phyloP scores from a whole-genome alignment of 345 rosid species.

The Aegle marmelos region DNA sequence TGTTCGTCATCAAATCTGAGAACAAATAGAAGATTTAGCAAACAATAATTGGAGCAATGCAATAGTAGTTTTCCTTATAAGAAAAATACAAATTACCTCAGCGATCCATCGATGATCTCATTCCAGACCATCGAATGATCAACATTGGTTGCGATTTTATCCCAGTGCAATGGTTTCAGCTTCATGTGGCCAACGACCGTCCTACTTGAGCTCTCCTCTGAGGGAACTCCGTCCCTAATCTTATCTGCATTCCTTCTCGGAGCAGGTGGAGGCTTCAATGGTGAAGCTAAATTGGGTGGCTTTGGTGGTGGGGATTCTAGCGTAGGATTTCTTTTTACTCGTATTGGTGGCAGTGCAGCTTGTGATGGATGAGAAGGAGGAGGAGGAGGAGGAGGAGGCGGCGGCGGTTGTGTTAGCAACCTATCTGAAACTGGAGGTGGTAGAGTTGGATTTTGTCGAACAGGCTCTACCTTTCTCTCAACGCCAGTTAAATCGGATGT shows the following conservation, averaged over 20 bases:
- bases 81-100: slow-evolving; percentile 29
- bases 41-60: no score
- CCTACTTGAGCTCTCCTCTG: slow-evolving; percentile 26
- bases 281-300: slow-evolving; percentile 16
- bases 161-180: slow-evolving; percentile 65
- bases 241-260: slow-evolving; percentile 28
- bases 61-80: no score
- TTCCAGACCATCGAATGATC: slow-evolving; percentile 74
- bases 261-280: slow-evolving; percentile 30
- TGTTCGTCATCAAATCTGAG: slow-evolving; percentile 52
- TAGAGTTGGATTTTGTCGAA: not conserved
- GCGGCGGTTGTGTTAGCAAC: slow-evolving; percentile 6
- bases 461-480: not conserved
- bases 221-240: slow-evolving; percentile 19
- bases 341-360: not conserved
- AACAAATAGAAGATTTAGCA: not conserved
- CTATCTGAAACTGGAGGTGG: slow-evolving; percentile 11
- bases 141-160: slow-evolving; percentile 48
- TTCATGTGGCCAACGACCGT: slow-evolving; percentile 32
- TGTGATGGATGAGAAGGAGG: not conserved
- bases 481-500: not conserved
- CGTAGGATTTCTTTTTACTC: not conserved
- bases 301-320: slow-evolving; percentile 23
- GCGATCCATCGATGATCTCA: slow-evolving; percentile 54
- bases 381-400: slow-evolving; percentile 21